phyloP scores from a whole-genome alignment of 345 rosid species.

The Gossypium longicalyx region DNA sequence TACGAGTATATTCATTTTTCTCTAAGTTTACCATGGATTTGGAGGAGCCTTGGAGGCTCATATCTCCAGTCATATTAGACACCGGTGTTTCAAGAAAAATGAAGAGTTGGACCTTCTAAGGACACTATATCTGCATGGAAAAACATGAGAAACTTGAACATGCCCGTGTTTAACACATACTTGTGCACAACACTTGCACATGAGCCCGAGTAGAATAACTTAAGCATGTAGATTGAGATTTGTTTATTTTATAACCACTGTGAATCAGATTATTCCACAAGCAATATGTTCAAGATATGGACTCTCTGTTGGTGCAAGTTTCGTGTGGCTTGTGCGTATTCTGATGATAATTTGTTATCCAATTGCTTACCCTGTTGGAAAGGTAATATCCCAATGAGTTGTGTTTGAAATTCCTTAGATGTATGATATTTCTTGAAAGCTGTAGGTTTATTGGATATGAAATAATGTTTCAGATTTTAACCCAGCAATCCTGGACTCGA shows the following conservation, averaged over 20 bases:
- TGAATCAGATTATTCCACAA: conserved; percentile 85
- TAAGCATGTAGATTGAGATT: background rate
- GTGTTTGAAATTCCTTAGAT: background rate
- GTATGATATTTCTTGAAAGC: background rate
- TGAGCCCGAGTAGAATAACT: background rate
- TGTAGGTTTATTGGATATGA: background rate
- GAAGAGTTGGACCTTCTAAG: background rate
- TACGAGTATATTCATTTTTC: too few species aligned
- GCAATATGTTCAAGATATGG: conserved; percentile 91
- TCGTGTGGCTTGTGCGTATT: conserved; percentile 80
- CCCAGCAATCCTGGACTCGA: background rate
- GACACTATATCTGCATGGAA: background rate
- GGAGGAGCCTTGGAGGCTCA: too few species aligned
- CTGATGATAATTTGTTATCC: conserved; percentile 85
- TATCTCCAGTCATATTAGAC: background rate
- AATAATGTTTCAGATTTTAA: background rate
- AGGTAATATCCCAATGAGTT: conserved; percentile 38
- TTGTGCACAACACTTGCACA: background rate
- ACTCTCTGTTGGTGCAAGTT: conserved; percentile 89
- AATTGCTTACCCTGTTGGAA: conserved; percentile 85
- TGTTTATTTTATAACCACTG: background rate
- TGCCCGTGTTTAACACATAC: background rate
- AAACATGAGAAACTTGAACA: background rate
- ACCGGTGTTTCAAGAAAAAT: background rate
- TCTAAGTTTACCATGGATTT: too few species aligned